These are phyloP conservation scores for Suillus ampliporus DNA, from an alignment of 768 basidiomycete species.

Conservation along the genomic window DNA sequence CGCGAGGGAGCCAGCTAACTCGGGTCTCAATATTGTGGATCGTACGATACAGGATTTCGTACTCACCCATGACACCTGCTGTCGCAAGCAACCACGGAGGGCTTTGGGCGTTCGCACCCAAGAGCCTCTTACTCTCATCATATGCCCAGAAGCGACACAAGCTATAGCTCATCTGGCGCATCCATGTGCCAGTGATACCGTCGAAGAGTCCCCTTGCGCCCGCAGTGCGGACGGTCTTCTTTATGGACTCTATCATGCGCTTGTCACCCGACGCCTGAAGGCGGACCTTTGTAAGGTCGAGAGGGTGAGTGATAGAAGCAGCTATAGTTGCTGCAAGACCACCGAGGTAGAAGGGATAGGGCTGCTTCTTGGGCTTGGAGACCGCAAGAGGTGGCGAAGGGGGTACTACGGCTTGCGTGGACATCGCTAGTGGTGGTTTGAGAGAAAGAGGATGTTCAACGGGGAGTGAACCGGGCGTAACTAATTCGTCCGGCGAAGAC, in stretches of 20 bases:
- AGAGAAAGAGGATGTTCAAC: constrained; percentile 4
- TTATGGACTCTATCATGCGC: constrained; percentile 82
- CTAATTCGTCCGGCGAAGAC: constrained; percentile 7
- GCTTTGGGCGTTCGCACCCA: constrained; percentile 69
- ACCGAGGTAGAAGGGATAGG: constrained; percentile 88
- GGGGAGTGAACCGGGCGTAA: constrained; percentile 9
- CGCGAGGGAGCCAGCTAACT: constrained; percentile 79
- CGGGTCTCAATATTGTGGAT: not conserved
- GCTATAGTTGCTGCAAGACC: constrained; percentile 89
- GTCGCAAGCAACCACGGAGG: constrained; percentile 82
- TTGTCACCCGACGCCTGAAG: constrained; percentile 93
- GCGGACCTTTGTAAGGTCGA: constrained; percentile 91
- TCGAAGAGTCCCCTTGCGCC: constrained; percentile 79
- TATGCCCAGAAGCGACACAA: constrained; percentile 94
- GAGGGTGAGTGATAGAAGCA: constrained; percentile 86
- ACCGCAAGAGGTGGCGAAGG: constrained; percentile 14
- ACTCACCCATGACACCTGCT: constrained; percentile 87
- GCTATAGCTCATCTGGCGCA: constrained; percentile 93
- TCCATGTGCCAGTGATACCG: constrained; percentile 86
- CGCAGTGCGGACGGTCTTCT: constrained; percentile 82
- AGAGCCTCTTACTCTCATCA: constrained; percentile 85
- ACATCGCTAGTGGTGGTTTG: constrained; percentile 1
- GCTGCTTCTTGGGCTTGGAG: constrained; percentile 55
- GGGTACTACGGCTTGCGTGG: not conserved
- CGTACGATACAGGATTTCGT: not conserved